Evolutionary conservation across 1,139 yeast species (phyloP).

Genomic region (Blastobotrys elegans): DNA sequence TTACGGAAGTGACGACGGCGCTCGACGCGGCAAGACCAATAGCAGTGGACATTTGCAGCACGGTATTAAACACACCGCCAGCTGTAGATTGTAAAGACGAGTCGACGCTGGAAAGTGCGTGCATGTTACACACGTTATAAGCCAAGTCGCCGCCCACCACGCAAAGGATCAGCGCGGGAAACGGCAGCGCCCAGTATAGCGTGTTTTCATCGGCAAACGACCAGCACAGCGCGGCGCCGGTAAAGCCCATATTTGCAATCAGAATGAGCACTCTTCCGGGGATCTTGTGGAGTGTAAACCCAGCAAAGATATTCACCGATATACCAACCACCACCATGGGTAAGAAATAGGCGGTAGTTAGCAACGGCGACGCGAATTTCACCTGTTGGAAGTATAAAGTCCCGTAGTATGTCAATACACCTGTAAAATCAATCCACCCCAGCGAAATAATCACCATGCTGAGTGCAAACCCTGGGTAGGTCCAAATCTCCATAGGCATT

Average conservation of each 20-base stretch:
- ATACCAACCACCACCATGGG: slow-evolving; percentile 39
- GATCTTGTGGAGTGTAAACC: slow-evolving; percentile 39
- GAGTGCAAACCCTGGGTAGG: slow-evolving; percentile 35
- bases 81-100: slow-evolving; percentile 40
- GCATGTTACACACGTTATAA: slow-evolving; percentile 42
- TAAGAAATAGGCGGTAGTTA: slow-evolving; percentile 40
- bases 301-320: slow-evolving; percentile 40
- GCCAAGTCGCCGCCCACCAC: slow-evolving; percentile 45
- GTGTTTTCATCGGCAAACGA: slow-evolving; percentile 34
- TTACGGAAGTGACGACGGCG: slow-evolving; percentile 35
- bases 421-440: slow-evolving; percentile 40
- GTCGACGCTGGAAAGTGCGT: slow-evolving; percentile 39
- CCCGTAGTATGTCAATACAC: slow-evolving; percentile 38
- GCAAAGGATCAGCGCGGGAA: slow-evolving; percentile 37
- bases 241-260: slow-evolving; percentile 35
- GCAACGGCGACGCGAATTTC: slow-evolving; percentile 34
- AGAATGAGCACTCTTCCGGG: slow-evolving; percentile 38
- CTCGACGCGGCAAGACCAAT: slow-evolving; percentile 41
- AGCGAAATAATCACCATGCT: slow-evolving; percentile 36
- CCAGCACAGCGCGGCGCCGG: slow-evolving; percentile 39
- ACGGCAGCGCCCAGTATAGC: slow-evolving; percentile 42
- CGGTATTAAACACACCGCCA: slow-evolving; percentile 44
- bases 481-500: slow-evolving; percentile 43
- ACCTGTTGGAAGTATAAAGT: slow-evolving; percentile 41
- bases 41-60: slow-evolving; percentile 37